These are phyloP conservation scores for Narthecium ossifragum DNA, from an alignment of 106 monocot genomes.

Conservation along the genomic window DNA sequence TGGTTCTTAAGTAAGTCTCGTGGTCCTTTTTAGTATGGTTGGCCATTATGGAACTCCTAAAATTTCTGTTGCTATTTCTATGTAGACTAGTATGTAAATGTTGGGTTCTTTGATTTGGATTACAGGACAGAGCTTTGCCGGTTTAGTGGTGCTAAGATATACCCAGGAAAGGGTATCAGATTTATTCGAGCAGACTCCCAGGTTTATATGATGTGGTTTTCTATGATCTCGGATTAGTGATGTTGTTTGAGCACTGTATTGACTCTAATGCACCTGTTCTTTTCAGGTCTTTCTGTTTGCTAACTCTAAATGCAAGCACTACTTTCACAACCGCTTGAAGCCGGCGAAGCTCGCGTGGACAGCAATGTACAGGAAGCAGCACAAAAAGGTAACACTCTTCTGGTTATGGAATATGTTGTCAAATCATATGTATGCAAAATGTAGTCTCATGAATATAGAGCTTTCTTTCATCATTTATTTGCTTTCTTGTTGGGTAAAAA, in stretches of 20 bases:
- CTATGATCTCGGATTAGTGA: not conserved
- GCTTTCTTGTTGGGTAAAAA: too few relatives aligned
- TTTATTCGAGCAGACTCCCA: slow-evolving; percentile 68
- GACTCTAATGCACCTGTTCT: not conserved
- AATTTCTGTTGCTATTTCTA: not conserved
- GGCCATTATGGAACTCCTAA: not conserved
- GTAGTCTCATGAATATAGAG: too few relatives aligned
- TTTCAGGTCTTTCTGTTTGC: slow-evolving; percentile 48
- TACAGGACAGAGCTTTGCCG: slow-evolving; percentile 68
- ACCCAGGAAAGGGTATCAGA: slow-evolving; percentile 66
- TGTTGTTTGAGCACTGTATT: not conserved
- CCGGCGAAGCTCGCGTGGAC: slow-evolving; percentile 70
- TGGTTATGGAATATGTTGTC: too few relatives aligned
- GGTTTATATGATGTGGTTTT: slow-evolving; percentile 12
- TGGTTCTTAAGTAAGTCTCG: not conserved
- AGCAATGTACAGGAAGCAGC: slow-evolving; percentile 72
- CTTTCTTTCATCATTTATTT: too few relatives aligned
- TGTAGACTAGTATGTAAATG: not conserved
- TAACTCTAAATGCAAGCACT: slow-evolving; percentile 58
- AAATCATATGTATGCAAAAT: too few relatives aligned
- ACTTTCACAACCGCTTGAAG: slow-evolving; percentile 64
- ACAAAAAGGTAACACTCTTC: slow-evolving; percentile 76
- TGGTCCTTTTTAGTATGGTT: not conserved
- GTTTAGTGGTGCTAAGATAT: slow-evolving; percentile 73
- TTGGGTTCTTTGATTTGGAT: not conserved